These are phyloP conservation scores for Termitomyces sp. DNA, from an alignment of 768 basidiomycete genomes.

Conservation along the genomic window DNA sequence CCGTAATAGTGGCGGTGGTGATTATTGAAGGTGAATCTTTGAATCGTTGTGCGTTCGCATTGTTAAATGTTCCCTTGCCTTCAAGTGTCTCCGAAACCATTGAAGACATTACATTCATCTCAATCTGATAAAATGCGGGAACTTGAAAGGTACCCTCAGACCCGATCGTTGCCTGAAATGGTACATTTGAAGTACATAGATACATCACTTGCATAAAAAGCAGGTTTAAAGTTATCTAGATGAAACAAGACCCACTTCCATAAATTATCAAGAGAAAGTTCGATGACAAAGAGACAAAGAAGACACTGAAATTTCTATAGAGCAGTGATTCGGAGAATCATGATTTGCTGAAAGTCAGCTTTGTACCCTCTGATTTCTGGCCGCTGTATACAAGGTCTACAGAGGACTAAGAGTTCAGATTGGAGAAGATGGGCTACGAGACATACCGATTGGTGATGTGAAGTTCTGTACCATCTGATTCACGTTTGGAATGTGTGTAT, in stretches of 20 bases:
- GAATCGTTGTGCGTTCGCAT: neutral
- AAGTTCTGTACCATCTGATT: constrained; percentile 61
- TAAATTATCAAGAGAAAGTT: neutral
- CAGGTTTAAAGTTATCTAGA: neutral
- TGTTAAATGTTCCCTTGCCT: too few species aligned
- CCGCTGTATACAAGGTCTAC: constrained; percentile 26
- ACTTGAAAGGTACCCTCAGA: too few species aligned
- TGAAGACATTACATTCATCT: neutral
- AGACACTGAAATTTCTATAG: neutral
- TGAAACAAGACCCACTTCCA: neutral
- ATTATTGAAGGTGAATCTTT: neutral
- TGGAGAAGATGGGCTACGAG: neutral
- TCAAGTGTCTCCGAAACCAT: too few species aligned
- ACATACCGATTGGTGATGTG: constrained; percentile 67
- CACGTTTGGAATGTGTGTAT: constrained; percentile 28
- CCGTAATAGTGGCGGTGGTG: neutral
- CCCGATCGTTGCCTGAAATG: too few species aligned
- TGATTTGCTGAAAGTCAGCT: constrained; percentile 31
- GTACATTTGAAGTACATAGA: neutral
- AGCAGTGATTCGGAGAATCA: constrained; percentile 10
- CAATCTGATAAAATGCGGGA: neutral
- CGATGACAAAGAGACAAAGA: neutral
- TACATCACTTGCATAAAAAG: neutral
- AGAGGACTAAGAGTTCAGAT: neutral
- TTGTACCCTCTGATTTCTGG: constrained; percentile 19